Evolutionary conservation across 768 basidiomycete species (phyloP), one percentile per base, ranked within the genome.

Genomic region (Termitomyces sp.): DNA sequence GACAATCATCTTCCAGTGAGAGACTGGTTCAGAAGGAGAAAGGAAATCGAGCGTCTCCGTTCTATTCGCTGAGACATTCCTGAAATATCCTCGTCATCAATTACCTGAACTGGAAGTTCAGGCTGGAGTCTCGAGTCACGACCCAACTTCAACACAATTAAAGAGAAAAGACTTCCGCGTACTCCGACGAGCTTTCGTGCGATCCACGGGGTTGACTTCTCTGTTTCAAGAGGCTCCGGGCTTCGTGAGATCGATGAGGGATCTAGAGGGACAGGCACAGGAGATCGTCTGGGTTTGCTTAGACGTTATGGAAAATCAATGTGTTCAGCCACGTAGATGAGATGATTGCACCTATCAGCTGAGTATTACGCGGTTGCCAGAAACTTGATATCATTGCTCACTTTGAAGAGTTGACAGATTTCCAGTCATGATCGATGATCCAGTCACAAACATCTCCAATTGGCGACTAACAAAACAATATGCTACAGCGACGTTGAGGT

Each of bases 121-220:
- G 30, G 30, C 30, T 18, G 6, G 13, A 46, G 13, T 5, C 8
- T 30, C 10, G 24, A 57, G 39, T 45, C 32, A 34, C 24, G 20
- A 20, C 34, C 36, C 26, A 26, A 45, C 9, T 27, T 40, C 18
- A 13, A 33, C 6, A 39, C 4, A 10, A 33, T 24, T 36, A 10
- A 14, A 26, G 27, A 33, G 20, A 47, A 50, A 30, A 34, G 5
- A 36, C 24, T 26, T 37, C 24, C n/a, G 76, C 81, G 65, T 69
- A 85, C 85, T 60, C 84, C 85, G 22, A 82, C 82, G 4, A 88
- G 77, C 69, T 85, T 86, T 53, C 85, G 72, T 37, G 87, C 73
- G 55, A 86, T 81, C 85, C 85, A 87, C 60, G 83, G 82, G 16
- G 82, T 82, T 7, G 76, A 65, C 55, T 82, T 82, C 68, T 87